Conservation (phyloP, 2,329 filamentous ascomycete species). For the Ascosphaera aggregata region DNA sequence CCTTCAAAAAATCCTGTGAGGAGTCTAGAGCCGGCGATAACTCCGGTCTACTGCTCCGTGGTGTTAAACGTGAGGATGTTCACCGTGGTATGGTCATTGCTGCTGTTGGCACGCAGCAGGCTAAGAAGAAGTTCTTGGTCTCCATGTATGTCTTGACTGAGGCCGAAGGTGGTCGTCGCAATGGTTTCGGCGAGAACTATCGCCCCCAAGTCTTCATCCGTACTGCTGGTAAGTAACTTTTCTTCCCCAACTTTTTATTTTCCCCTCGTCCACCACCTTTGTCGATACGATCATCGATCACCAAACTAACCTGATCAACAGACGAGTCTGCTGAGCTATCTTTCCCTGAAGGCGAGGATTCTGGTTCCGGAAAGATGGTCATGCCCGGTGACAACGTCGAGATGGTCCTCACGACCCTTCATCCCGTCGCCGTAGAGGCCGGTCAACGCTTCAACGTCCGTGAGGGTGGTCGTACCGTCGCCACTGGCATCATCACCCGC, state of each 20-base stretch:
- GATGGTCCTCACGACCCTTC: conserved; percentile 72
- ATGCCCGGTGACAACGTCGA: conserved; percentile 99
- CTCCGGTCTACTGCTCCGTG: conserved; percentile 88
- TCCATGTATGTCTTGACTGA: conserved; percentile 96
- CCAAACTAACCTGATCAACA: conserved; percentile 6
- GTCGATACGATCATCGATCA: background rate
- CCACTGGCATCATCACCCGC: conserved; percentile 60
- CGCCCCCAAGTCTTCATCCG: conserved; percentile 89
- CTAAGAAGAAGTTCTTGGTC: conserved; percentile 75
- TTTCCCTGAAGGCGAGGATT: conserved; percentile 74
- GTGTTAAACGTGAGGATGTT: conserved; percentile 88
- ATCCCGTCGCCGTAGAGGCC: conserved; percentile 67
- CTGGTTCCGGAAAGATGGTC: conserved; percentile 57
- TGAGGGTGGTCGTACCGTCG: conserved; percentile 80
- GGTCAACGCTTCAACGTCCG: conserved; percentile 97
- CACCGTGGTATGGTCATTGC: conserved; percentile 84
- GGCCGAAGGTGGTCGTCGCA: conserved; percentile 95
- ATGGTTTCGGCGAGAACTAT: conserved; percentile 90
- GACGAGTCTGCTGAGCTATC: conserved; percentile 50
- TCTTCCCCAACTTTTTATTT: conserved; percentile 3
- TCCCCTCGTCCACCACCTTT: background rate
- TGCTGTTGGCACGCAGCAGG: conserved; percentile 61
- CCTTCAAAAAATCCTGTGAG: conserved; percentile 98
- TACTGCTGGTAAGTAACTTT: conserved; percentile 50
- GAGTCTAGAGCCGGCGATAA: conserved; percentile 94